phyloP scores from a whole-genome alignment of 2,329 filamentous ascomycete genomes.

The Clonostachys rhizophaga region DNA sequence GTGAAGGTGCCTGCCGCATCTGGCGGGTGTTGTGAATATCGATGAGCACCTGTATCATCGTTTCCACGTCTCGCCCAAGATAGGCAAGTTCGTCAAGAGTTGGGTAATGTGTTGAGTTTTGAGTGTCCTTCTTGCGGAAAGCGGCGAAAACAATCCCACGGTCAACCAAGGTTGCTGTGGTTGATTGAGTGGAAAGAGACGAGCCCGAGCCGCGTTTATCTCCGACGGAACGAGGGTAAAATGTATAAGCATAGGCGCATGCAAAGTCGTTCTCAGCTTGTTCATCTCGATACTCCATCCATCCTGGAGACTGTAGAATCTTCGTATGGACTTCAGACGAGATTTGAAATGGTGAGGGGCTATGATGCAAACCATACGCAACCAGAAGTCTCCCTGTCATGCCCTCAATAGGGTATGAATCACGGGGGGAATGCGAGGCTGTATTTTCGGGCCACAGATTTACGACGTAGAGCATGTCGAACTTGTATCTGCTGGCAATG shows the following conservation, averaged over 20 bases:
- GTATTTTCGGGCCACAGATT: slow-evolving; percentile 46
- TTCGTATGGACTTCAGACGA: slow-evolving; percentile 42
- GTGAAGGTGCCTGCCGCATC: slow-evolving; percentile 16
- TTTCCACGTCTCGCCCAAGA: slow-evolving; percentile 44
- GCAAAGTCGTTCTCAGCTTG: slow-evolving; percentile 39
- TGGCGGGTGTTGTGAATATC: slow-evolving; percentile 39
- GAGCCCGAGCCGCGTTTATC: not conserved
- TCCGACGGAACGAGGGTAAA: slow-evolving; percentile 36
- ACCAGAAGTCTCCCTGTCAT: slow-evolving; percentile 48
- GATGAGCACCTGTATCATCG: slow-evolving; percentile 46
- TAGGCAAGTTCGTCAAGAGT: slow-evolving; percentile 34
- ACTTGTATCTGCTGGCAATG: slow-evolving; percentile 50
- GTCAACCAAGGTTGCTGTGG: slow-evolving; percentile 21
- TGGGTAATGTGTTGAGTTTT: slow-evolving; percentile 25
- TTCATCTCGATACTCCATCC: slow-evolving; percentile 47
- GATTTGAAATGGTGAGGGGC: slow-evolving; percentile 47
- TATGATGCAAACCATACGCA: slow-evolving; percentile 46
- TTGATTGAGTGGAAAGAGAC: not conserved
- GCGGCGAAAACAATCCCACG: slow-evolving; percentile 53
- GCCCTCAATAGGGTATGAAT: slow-evolving; percentile 9
- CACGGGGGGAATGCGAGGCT: not conserved
- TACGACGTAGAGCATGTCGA: slow-evolving; percentile 55
- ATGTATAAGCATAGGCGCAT: slow-evolving; percentile 47
- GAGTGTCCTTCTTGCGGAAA: slow-evolving; percentile 40
- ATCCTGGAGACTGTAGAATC: slow-evolving; percentile 41